Evolutionary conservation across 805 yeast species (phyloP).

Genomic region (Scheffersomyces coipomensis): DNA sequence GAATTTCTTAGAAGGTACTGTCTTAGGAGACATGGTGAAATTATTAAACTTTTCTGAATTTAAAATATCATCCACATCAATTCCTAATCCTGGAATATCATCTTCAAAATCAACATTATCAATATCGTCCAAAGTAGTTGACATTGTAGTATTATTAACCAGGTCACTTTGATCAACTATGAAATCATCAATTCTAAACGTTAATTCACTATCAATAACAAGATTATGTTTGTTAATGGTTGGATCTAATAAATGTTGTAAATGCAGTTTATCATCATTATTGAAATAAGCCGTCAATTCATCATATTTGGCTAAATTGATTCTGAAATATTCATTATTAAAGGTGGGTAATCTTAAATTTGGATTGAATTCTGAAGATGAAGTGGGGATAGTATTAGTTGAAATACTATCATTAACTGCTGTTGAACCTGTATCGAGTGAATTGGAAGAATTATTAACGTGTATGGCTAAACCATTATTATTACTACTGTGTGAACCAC

Average conservation of each 20-base stretch:
- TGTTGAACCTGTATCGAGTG: constrained; percentile 2
- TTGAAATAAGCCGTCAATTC: constrained; percentile 14
- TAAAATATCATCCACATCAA: constrained; percentile 42
- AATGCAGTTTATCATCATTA: background rate
- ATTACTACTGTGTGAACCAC: background rate
- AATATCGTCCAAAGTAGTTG: constrained; percentile 18
- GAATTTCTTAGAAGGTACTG: constrained; percentile 4
- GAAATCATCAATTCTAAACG: constrained; percentile 37
- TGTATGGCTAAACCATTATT: background rate
- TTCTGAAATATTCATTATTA: constrained; percentile 33
- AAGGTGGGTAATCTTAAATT: constrained; percentile 29
- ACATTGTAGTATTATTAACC: constrained; percentile 3
- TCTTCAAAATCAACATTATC: constrained; percentile 32
- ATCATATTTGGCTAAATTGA: constrained; percentile 34
- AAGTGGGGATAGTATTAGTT: constrained; percentile 1
- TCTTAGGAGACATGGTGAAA: constrained; percentile 14
- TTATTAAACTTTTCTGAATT: constrained; percentile 38
- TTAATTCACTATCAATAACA: constrained; percentile 28
- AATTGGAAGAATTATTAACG: background rate
- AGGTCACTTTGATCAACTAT: constrained; percentile 18
- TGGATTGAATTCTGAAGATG: constrained; percentile 13
- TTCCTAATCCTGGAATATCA: constrained; percentile 39
- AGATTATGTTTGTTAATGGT: constrained; percentile 20
- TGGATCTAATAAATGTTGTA: constrained; percentile 13
- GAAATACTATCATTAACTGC: constrained; percentile 26